Percentiles rank a stretch among this genome's conserved stretches.
Evolutionary conservation across 2,329 filamentous ascomycete genomes (phyloP).

Genomic region (Byssochlamys sp.): DNA sequence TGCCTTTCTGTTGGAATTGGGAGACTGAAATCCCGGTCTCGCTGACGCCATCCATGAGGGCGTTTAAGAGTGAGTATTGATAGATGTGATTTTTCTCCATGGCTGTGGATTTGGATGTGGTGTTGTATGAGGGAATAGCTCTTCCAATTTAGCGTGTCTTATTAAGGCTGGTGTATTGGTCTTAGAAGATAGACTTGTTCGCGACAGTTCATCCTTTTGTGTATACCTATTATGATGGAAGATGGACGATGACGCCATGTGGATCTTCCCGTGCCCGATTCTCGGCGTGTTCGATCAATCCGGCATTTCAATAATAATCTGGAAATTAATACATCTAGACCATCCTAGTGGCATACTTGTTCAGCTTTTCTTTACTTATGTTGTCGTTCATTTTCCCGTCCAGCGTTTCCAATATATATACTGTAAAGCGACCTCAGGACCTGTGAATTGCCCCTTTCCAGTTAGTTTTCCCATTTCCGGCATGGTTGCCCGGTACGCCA

Average conservation of each 20-base stretch:
- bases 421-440: neutral
- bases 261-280: neutral
- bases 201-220: neutral
- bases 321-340: no score
- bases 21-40: constrained; percentile 40
- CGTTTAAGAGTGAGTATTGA: constrained; percentile 36
- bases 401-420: no score
- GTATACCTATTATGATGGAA: no score
- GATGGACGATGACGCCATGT: neutral
- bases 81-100: constrained; percentile 33
- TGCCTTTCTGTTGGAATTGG: constrained; percentile 38
- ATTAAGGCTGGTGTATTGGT: neutral
- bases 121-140: neutral
- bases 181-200: no score
- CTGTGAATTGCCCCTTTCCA: neutral
- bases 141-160: neutral
- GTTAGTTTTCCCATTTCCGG: neutral
- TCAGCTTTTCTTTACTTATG: no score
- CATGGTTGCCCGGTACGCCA: neutral
- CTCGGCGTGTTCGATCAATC: no score
- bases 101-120: neutral
- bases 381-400: no score
- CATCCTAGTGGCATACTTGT: no score
- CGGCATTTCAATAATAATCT: no score
- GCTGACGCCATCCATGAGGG: constrained; percentile 37